Conservation (phyloP, 805 yeast genomes). For the Yarrowia porcina region DNA sequence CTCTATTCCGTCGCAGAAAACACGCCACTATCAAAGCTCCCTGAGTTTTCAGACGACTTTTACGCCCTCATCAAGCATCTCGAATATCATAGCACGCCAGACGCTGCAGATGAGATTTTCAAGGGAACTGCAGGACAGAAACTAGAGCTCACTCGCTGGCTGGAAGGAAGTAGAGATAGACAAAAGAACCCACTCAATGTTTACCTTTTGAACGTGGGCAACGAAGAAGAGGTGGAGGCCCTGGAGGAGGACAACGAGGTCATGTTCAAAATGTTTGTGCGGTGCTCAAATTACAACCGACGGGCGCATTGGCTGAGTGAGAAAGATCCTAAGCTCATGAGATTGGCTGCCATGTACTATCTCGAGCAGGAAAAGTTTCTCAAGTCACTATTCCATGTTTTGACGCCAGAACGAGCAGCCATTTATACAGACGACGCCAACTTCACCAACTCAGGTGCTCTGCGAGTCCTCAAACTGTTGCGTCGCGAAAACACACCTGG, state of each 20-base stretch:
- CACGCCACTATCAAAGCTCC: not conserved
- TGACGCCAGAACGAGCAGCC: not conserved
- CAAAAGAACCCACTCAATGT: not conserved
- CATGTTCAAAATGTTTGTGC: constrained; percentile 6
- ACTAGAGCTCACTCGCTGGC: not conserved
- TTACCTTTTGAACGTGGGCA: not conserved
- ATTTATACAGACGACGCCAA: not conserved
- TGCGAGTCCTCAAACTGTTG: not conserved
- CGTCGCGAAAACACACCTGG: not conserved
- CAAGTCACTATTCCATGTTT: not conserved
- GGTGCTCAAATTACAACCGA: constrained; percentile 9
- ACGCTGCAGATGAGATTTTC: constrained; percentile 4
- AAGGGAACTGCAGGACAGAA: constrained; percentile 7
- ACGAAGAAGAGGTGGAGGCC: not conserved
- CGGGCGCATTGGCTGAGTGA: not conserved
- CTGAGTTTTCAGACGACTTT: constrained; percentile 15
- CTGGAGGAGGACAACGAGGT: constrained; percentile 2
- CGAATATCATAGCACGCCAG: not conserved
- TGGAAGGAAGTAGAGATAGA: not conserved
- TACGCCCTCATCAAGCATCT: constrained; percentile 1
- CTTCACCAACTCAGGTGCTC: not conserved
- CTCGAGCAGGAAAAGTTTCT: constrained; percentile 7
- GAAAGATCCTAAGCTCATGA: not conserved
- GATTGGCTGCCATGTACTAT: not conserved
- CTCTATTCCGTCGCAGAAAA: not conserved